Evolutionary conservation across 306 rosid species (phyloP).

Genomic region (Gynostemma pentaphyllum): DNA sequence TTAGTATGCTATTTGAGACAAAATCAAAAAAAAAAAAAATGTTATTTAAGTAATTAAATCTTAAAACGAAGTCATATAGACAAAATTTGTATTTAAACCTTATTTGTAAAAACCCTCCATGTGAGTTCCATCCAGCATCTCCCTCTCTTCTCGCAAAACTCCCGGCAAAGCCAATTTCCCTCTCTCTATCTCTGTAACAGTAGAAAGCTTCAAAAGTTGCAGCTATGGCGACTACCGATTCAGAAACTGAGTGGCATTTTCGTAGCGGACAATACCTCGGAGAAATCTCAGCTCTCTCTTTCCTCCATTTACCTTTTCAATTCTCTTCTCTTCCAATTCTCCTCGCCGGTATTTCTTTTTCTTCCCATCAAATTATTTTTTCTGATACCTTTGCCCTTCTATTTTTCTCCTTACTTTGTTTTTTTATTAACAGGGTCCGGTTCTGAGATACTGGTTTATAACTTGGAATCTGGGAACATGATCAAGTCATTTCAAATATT

Average conservation of each 20-base stretch:
- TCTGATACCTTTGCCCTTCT: not conserved
- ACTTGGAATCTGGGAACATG: conserved; percentile 38
- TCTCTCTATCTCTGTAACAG: not conserved
- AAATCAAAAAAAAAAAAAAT: too few species aligned
- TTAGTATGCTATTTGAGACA: too few species aligned
- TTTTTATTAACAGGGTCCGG: conserved; percentile 82
- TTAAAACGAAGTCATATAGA: too few species aligned
- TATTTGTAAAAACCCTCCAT: too few species aligned
- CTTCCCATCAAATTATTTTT: not conserved
- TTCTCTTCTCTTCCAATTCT: conserved; percentile 53
- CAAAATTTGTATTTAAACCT: too few species aligned
- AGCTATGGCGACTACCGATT: conserved; percentile 18
- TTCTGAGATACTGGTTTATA: conserved; percentile 50
- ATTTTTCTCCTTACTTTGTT: not conserved
- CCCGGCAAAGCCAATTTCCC: too few species aligned
- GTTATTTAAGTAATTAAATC: too few species aligned
- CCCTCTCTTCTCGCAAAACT: too few species aligned
- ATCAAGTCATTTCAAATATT: conserved; percentile 43
- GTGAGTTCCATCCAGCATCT: too few species aligned
- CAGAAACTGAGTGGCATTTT: conserved; percentile 32
- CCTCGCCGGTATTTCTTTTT: conserved; percentile 36
- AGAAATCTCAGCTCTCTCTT: conserved; percentile 81
- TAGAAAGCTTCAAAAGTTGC: not conserved
- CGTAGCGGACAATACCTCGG: conserved; percentile 66
- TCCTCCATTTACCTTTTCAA: conserved; percentile 47